Evolutionary conservation across 768 basidiomycete species (phyloP).

Genomic region (Tricholoma flavovirens): DNA sequence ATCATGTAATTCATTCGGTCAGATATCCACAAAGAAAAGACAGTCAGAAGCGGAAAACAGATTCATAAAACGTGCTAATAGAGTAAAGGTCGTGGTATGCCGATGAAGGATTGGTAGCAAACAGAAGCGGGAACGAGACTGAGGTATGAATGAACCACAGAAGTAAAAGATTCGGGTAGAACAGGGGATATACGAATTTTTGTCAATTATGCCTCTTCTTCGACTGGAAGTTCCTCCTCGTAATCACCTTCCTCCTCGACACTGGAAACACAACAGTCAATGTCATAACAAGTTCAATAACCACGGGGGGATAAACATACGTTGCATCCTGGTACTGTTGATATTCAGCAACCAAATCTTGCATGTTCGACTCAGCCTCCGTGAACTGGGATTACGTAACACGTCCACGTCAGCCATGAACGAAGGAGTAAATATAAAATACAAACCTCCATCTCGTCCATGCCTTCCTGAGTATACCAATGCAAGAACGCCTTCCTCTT

Average conservation of each 20-base stretch:
- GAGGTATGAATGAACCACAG: too few species aligned
- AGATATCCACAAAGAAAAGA: conserved; percentile 28
- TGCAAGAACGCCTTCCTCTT: conserved; percentile 98
- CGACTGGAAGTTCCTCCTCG: conserved; percentile 66
- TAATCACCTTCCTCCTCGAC: conserved; percentile 87
- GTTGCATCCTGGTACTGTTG: conserved; percentile 95
- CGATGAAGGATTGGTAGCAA: conserved; percentile 7
- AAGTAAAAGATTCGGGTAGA: conserved; percentile 11
- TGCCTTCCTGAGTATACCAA: conserved; percentile 99
- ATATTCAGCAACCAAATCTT: conserved; percentile 96
- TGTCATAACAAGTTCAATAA: neutral
- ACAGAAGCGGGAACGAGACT: neutral
- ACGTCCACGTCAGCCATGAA: conserved; percentile 2
- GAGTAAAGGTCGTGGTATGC: conserved; percentile 23
- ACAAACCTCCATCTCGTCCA: conserved; percentile 93
- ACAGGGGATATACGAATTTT: conserved; percentile 13
- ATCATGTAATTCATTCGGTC: conserved; percentile 16
- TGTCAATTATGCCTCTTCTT: conserved; percentile 47
- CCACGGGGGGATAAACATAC: conserved; percentile 41
- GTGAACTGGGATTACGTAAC: conserved; percentile 59
- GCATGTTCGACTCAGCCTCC: conserved; percentile 99
- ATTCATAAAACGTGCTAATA: conserved; percentile 33
- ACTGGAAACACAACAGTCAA: conserved; percentile 31
- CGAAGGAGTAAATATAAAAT: too few species aligned
- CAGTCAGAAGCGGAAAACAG: conserved; percentile 19